These are phyloP conservation scores for Hanseniaspora guilliermondii DNA, from an alignment of 805 yeast genomes.

Conservation along the genomic window DNA sequence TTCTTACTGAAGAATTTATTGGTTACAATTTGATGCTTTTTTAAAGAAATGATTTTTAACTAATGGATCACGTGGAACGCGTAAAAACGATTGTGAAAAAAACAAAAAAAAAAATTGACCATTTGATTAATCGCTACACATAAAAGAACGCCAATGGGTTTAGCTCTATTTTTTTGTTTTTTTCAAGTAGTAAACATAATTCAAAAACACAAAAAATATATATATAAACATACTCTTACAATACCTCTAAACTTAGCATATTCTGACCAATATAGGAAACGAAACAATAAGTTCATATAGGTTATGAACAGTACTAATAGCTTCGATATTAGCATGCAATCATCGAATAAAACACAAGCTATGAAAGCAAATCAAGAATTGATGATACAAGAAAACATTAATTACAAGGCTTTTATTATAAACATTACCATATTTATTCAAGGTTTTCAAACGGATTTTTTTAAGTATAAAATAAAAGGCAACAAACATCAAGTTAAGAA, in stretches of 20 bases:
- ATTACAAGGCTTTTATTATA: background rate
- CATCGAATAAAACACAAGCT: background rate
- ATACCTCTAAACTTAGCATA: background rate
- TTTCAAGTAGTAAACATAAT: background rate
- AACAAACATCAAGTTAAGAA: background rate
- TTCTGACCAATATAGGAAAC: background rate
- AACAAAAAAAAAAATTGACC: too few relatives aligned
- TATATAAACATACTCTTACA: too few relatives aligned
- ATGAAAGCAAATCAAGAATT: background rate
- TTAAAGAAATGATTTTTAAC: background rate
- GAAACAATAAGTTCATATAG: background rate
- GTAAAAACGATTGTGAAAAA: background rate
- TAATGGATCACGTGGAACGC: background rate
- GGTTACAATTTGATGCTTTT: too few relatives aligned
- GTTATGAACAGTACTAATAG: background rate
- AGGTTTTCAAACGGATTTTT: conserved; percentile 3
- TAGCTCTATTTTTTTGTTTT: background rate
- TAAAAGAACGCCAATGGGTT: background rate
- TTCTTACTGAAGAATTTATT: too few relatives aligned
- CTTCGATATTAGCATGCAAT: background rate
- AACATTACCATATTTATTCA: conserved; percentile 4
- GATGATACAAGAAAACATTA: background rate
- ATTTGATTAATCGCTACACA: background rate
- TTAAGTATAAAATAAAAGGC: background rate
- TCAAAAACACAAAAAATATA: background rate